phyloP scores from a whole-genome alignment of 2,329 filamentous ascomycete genomes.

The Aspergillus viridinutans region DNA sequence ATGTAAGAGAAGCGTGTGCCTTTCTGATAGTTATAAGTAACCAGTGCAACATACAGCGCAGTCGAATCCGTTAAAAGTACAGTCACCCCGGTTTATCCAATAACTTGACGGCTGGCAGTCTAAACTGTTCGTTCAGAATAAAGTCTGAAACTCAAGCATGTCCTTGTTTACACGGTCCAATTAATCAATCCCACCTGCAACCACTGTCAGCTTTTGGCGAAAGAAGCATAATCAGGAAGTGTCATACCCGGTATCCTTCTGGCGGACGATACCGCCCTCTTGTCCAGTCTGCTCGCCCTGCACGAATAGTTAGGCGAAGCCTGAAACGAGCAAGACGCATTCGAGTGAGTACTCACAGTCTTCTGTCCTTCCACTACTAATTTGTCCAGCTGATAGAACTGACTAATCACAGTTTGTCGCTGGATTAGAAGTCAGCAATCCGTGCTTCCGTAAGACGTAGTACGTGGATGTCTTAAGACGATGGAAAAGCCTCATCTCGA shows the following conservation, averaged over 20 bases:
- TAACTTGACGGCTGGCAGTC: not conserved
- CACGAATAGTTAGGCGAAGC: not conserved
- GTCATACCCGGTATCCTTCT: conserved; percentile 71
- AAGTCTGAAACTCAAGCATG: not conserved
- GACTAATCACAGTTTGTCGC: conserved; percentile 92
- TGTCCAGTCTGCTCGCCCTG: conserved; percentile 52
- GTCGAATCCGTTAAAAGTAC: conserved; percentile 19
- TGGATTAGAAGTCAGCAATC: conserved; percentile 46
- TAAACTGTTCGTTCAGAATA: not conserved
- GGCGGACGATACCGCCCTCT: conserved; percentile 64
- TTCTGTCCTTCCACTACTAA: conserved; percentile 89
- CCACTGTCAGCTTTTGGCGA: conserved; percentile 5
- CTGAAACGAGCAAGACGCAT: not conserved
- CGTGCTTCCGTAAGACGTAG: not conserved
- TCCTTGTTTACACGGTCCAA: not conserved
- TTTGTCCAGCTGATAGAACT: conserved; percentile 88
- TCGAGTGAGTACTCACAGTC: conserved; percentile 52
- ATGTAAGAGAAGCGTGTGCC: conserved; percentile 6
- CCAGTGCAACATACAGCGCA: conserved; percentile 12
- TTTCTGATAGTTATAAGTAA: conserved; percentile 2
- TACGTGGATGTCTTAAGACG: not conserved
- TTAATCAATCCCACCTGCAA: conserved; percentile 27
- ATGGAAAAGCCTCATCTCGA: not conserved
- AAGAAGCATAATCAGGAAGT: not conserved
- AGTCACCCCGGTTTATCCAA: conserved; percentile 11